Base-by-base conservation (phyloP, 2,329 filamentous ascomycete genomes). In the Cephalotrichum gorgonifer region DNA sequence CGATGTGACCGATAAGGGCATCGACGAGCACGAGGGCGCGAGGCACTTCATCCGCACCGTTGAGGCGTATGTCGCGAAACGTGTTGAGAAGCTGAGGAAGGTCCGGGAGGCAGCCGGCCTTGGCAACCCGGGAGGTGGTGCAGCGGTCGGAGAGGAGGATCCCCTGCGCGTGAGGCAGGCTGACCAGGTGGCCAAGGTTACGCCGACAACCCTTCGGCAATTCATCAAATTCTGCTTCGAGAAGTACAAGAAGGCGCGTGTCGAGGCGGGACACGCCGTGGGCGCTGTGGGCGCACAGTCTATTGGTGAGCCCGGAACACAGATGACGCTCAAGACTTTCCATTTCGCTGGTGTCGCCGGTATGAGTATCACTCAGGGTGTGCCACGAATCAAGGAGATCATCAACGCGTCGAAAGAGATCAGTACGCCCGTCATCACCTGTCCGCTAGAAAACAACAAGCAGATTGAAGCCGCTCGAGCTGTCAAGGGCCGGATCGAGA, bases 291-390 rank as follows among this genome's bases (percentile, higher is more conserved):
- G 93, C 55, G 93, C 93, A 1, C 93, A 98, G 65, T 97, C 91
- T 1, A 98, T 98, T 58, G 93, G 93, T 68, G 93, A 98, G 62
- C 93, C 93, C 0, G 93, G 93, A 63, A 98, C 93, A 1, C 93
- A 98, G 67, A 98, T 98, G 93, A 98, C 93, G 1, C 71, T 98
- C 54, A 97, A 97, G 71, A 97, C 93, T 62, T 97, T 97, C 81
- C 93, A 97, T 85, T 98, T 98, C 73, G 93, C 93, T 62, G 93
- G 93, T 86, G 93, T 98, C 54, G 93, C 93, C 41, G 91, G 91
- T 64, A 97, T 98, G 93, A 95, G 88, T 76, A 95, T 98, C 62
- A 98, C 93, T 0, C 88, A 96, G 62, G 93, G 93, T 86, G 93
- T 98, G 6, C 93, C 93, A 1, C 91, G 93, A 83, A 98, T 98